Conservation (phyloP, 2,329 filamentous ascomycete species). For the Ophiocordyceps australis region DNA sequence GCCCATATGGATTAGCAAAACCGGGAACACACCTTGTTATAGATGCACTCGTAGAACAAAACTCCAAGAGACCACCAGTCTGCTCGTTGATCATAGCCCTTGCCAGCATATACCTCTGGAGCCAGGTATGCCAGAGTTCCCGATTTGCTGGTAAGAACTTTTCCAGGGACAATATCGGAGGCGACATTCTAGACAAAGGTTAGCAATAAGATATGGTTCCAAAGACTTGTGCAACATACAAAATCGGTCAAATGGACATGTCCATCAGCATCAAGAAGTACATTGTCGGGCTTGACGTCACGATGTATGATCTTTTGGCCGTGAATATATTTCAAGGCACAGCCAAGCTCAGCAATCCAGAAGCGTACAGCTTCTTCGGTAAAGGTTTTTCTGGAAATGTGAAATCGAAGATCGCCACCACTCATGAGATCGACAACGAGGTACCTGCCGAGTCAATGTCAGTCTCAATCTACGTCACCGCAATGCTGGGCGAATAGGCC, state of each 20-base stretch:
- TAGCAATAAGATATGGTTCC: constrained; percentile 3
- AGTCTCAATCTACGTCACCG: background rate
- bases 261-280: constrained; percentile 70
- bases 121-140: constrained; percentile 91
- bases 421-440: constrained; percentile 97
- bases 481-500: constrained; percentile 12
- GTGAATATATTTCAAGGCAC: constrained; percentile 77
- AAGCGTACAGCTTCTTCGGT: constrained; percentile 94
- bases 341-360: constrained; percentile 90
- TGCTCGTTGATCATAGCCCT: constrained; percentile 74
- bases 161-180: constrained; percentile 73
- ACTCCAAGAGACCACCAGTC: constrained; percentile 99
- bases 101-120: constrained; percentile 83
- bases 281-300: constrained; percentile 85
- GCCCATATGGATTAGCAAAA: constrained; percentile 2
- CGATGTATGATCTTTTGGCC: constrained; percentile 76
- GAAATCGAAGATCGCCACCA: constrained; percentile 88
- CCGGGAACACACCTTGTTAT: constrained; percentile 60
- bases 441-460: constrained; percentile 41
- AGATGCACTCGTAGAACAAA: constrained; percentile 98
- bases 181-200: constrained; percentile 67
- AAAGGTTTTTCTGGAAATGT: constrained; percentile 95
- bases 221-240: constrained; percentile 31
- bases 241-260: constrained; percentile 98
- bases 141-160: constrained; percentile 82